phyloP scores from a whole-genome alignment of 495 filamentous ascomycete genomes.

The Amorphotheca resinae region DNA sequence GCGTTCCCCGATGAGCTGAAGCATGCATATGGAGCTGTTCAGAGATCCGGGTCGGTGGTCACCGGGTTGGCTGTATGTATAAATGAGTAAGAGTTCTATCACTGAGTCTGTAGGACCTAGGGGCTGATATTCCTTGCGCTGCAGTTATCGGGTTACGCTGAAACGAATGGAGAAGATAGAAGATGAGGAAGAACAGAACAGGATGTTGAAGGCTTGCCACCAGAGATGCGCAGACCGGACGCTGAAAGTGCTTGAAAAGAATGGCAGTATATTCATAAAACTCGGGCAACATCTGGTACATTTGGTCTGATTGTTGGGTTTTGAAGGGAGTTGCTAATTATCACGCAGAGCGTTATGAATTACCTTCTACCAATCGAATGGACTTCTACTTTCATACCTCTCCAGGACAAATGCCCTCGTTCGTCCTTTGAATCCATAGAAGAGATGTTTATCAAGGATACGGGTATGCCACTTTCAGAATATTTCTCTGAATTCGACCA shows the following conservation, averaged over 20 bases:
- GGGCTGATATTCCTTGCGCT: constrained; percentile 10
- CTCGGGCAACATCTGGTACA: constrained; percentile 79
- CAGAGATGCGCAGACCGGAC: constrained; percentile 81
- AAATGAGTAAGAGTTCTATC: constrained; percentile 58
- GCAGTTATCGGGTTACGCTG: constrained; percentile 72
- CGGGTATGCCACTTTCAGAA: constrained; percentile 63
- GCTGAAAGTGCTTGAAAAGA: constrained; percentile 75
- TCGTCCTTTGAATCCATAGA: constrained; percentile 83
- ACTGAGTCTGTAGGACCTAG: background rate
- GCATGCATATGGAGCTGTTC: constrained; percentile 58
- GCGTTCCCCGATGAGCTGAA: constrained; percentile 60
- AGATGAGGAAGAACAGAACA: constrained; percentile 47
- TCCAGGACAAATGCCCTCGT: constrained; percentile 92
- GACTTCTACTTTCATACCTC: constrained; percentile 90
- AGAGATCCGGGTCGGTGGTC: constrained; percentile 71
- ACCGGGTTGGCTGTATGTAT: constrained; percentile 66
- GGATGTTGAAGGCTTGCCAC: constrained; percentile 71
- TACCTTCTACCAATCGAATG: constrained; percentile 90
- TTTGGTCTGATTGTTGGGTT: background rate
- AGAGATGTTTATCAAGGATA: constrained; percentile 75
- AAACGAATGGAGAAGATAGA: constrained; percentile 48
- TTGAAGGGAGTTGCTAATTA: constrained; percentile 3
- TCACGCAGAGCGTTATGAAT: constrained; percentile 70
- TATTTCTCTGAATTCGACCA: constrained; percentile 74
- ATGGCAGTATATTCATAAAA: constrained; percentile 97